Base-by-base conservation (phyloP, 2,329 filamentous ascomycete genomes). In the Trichoderma hamatum region DNA sequence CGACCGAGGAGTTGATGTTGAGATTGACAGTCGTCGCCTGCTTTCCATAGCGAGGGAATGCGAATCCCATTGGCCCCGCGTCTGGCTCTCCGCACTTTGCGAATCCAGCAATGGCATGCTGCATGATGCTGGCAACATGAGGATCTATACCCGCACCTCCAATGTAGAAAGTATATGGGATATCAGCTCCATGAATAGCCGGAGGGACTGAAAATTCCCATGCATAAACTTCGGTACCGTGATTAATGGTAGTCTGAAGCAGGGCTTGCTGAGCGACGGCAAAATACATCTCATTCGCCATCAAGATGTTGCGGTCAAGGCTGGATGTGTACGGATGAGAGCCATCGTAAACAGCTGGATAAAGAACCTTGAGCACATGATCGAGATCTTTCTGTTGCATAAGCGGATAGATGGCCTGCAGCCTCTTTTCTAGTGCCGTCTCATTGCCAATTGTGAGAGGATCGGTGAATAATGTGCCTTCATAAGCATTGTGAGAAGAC, bases 91-190 rank as follows among this genome's bases (percentile, higher is more conserved):
- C 28, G 28, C 9, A 9, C 39, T 62, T 62, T 16, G 59, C 59
- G 14, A 62, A 62, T 14, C 39, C 39, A 5, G 59, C 39, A 62
- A 62, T 62, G 13, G 59, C 59, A 51, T 51, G 59, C 39, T 62
- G 39, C 5, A 62, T 62, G 2, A 34, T 62, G 39, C 19, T 34
- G 10, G 39, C 39, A 1, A 62, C 59, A 34, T n/a, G 26, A 62
- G 28, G 28, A 51, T 51, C 43, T 9, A 51, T 19, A 24, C 26
- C 19, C 49, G 26, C n/a, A 26, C 59, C 14, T 2, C 59, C 26
- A n/a, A 49, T n/a, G 16, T 49, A 51, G 11, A 62, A 62, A 14
- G 43, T 51, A 62, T 51, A 62, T 21, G 13, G 28, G 19, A 62
- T 16, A 7, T 51, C 59, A 10, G 26, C 49, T 24, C 16, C 39